Percentiles rank a stretch among this genome's conserved stretches.
phyloP scores from a whole-genome alignment of 257 asterid species.

The Coffea canephora region DNA sequence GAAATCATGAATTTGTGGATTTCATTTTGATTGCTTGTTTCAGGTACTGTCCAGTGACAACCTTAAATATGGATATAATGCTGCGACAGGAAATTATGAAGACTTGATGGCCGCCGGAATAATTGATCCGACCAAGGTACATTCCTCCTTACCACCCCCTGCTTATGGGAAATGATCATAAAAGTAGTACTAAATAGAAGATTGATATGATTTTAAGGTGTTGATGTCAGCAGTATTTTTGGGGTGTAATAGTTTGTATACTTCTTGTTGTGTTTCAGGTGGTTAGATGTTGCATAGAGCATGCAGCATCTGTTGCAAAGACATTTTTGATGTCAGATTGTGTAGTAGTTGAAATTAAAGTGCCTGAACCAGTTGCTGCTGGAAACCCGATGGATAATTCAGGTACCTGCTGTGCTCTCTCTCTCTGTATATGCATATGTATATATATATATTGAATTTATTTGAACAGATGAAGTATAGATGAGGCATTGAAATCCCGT shows the following conservation, averaged over 20 bases:
- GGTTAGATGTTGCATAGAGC: slow-evolving; percentile 95
- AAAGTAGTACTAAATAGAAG: too few species aligned
- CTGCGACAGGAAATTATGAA: slow-evolving; percentile 92
- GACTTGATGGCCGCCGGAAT: slow-evolving; percentile 98
- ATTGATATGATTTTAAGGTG: not conserved
- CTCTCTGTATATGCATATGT: too few species aligned
- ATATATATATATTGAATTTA: too few species aligned
- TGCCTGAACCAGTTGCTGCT: slow-evolving; percentile 62
- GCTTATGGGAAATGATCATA: not conserved
- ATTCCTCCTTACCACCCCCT: not conserved
- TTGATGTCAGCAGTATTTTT: not conserved
- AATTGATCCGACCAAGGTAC: slow-evolving; percentile 93
- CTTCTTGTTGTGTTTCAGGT: slow-evolving; percentile 41
- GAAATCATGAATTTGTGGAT: not conserved
- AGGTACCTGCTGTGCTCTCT: slow-evolving; percentile 33
- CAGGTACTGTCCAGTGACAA: slow-evolving; percentile 92
- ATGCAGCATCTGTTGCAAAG: slow-evolving; percentile 92
- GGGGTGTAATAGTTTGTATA: not conserved
- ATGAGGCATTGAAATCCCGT: not conserved
- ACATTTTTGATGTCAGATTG: slow-evolving; percentile 97
- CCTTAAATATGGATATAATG: slow-evolving; percentile 77
- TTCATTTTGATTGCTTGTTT: not conserved
- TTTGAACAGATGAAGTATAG: not conserved
- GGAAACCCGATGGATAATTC: slow-evolving; percentile 97
- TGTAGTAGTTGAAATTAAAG: slow-evolving; percentile 97